Conservation (phyloP, 2,329 filamentous ascomycete genomes). For the Colletotrichum sp. region DNA sequence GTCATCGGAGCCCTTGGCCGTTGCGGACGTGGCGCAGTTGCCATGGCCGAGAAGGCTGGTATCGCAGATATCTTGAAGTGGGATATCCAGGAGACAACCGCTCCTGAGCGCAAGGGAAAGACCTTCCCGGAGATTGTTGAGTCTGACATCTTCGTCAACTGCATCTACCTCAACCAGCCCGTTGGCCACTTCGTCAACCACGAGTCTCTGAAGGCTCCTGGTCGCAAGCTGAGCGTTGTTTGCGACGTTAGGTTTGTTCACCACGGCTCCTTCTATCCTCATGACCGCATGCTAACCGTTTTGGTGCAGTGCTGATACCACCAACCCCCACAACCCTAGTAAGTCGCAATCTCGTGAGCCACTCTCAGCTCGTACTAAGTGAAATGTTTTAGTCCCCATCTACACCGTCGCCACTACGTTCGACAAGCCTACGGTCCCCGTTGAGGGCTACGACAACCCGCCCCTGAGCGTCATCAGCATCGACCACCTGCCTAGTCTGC, state of each 20-base stretch:
- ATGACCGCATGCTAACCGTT: neutral
- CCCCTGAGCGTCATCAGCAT: constrained; percentile 84
- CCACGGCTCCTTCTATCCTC: constrained; percentile 69
- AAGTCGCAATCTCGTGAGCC: neutral
- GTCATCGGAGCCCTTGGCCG: constrained; percentile 86
- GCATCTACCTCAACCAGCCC: constrained; percentile 78
- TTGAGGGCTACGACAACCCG: constrained; percentile 62
- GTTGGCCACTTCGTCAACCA: constrained; percentile 67
- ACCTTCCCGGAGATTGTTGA: constrained; percentile 82
- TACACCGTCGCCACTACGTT: constrained; percentile 89
- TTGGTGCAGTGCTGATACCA: constrained; percentile 67
- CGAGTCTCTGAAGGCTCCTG: constrained; percentile 69
- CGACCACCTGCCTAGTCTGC: constrained; percentile 81
- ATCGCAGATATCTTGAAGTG: constrained; percentile 61
- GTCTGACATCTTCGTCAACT: constrained; percentile 81
- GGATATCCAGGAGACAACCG: constrained; percentile 80
- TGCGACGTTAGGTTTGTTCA: constrained; percentile 82
- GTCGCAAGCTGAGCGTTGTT: constrained; percentile 78
- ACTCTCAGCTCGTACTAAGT: neutral
- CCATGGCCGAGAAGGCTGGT: constrained; percentile 78
- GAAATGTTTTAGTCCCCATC: constrained; percentile 65
- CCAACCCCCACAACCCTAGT: constrained; percentile 66
- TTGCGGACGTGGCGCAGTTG: constrained; percentile 84
- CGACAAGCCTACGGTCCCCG: constrained; percentile 81
- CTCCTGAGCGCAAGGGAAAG: constrained; percentile 56